phyloP scores from a whole-genome alignment of 106 monocot species.

The Apostasia ramifera region DNA sequence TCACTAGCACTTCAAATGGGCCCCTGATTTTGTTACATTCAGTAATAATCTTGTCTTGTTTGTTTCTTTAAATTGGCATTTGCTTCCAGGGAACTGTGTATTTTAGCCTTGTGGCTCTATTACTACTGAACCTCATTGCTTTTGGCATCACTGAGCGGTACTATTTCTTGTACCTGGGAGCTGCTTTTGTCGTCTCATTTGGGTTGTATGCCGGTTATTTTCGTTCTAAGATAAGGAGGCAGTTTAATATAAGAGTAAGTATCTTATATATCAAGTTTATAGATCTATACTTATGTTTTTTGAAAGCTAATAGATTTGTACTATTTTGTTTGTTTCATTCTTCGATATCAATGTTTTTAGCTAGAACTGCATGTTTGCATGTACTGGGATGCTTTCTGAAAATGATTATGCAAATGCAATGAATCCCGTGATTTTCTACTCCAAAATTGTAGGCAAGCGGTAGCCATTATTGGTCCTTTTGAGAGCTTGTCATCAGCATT shows the following conservation, averaged over 20 bases:
- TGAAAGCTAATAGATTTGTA: neutral
- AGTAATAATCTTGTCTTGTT: no score
- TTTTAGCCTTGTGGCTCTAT: constrained; percentile 27
- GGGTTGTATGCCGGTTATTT: constrained; percentile 67
- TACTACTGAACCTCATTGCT: constrained; percentile 45
- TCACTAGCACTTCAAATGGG: no score
- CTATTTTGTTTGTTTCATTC: neutral
- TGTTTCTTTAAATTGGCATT: no score
- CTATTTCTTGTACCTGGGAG: constrained; percentile 46
- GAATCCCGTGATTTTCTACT: no score
- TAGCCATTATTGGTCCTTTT: no score
- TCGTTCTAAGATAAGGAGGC: constrained; percentile 55
- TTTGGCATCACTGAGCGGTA: constrained; percentile 43
- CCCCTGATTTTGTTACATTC: no score
- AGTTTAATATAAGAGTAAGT: constrained; percentile 82
- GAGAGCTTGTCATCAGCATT: no score
- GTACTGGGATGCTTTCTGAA: no score
- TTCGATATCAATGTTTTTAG: no score
- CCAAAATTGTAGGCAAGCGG: no score
- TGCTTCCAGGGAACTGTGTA: constrained; percentile 50
- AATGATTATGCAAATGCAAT: no score
- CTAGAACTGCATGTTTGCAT: no score
- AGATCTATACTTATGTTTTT: neutral
- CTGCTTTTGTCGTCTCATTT: constrained; percentile 35
- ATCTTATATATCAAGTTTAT: neutral